phyloP scores from a whole-genome alignment of 2,329 filamentous ascomycete genomes.

The Ophiocordyceps australis region DNA sequence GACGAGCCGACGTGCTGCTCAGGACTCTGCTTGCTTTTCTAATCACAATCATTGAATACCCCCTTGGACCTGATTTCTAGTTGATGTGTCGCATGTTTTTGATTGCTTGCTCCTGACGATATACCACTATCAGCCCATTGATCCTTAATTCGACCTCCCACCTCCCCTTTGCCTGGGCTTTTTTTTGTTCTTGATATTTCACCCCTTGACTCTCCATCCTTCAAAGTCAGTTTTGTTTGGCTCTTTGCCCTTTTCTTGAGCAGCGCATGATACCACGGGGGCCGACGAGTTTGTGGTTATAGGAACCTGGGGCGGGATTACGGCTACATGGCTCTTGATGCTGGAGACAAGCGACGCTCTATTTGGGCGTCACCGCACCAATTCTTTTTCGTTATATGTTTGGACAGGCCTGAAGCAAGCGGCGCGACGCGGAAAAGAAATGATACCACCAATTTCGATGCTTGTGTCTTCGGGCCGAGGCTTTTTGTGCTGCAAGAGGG shows the following conservation, averaged over 20 bases:
- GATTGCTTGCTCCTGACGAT: too few species aligned
- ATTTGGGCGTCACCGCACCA: too few species aligned
- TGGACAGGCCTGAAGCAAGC: conserved; percentile 3
- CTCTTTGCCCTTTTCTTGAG: conserved; percentile 2
- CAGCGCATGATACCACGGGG: conserved; percentile 11
- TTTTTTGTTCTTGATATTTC: conserved; percentile 2
- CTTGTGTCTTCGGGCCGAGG: too few species aligned
- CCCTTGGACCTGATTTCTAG: neutral
- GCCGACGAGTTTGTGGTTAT: too few species aligned
- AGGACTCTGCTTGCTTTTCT: too few species aligned
- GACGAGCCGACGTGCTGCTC: too few species aligned
- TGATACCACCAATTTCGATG: conserved; percentile 3
- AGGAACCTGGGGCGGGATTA: too few species aligned
- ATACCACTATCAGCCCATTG: conserved; percentile 1
- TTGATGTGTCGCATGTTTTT: too few species aligned
- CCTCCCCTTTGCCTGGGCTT: conserved; percentile 2
- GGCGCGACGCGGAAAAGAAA: conserved; percentile 3
- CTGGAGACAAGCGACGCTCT: too few species aligned
- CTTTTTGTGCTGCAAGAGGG: too few species aligned
- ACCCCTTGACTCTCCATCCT: neutral
- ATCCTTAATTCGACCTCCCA: conserved; percentile 2
- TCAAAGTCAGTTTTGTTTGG: neutral
- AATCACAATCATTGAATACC: neutral
- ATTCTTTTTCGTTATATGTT: too few species aligned
- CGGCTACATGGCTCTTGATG: too few species aligned